Conservation (phyloP, 345 rosid species). For the Rubroshorea leprosula region DNA sequence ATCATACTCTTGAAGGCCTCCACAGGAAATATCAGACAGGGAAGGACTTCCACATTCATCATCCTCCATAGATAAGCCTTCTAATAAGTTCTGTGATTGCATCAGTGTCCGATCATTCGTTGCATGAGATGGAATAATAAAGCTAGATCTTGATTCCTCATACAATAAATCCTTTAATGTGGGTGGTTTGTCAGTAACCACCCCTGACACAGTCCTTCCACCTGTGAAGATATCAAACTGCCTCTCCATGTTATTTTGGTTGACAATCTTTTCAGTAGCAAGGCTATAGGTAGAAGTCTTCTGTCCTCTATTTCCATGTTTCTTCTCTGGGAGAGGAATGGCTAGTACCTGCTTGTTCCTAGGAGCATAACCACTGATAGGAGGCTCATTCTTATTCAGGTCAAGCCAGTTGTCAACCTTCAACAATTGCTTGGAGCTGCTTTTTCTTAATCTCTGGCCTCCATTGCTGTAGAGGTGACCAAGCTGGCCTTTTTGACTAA, state of each 20-base stretch:
- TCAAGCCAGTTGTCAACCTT: constrained; percentile 46
- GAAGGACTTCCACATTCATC: constrained; percentile 14
- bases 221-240: constrained; percentile 10
- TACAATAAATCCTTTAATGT: constrained; percentile 41
- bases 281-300: constrained; percentile 11
- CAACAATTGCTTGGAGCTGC: constrained; percentile 22
- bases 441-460: constrained; percentile 10
- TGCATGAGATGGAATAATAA: constrained; percentile 18
- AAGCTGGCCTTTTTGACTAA: constrained; percentile 13
- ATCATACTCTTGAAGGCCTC: too few species aligned
- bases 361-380: constrained; percentile 17
- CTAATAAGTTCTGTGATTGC: constrained; percentile 16
- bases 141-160: constrained; percentile 23
- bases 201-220: constrained; percentile 22
- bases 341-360: constrained; percentile 32
- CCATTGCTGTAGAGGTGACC: constrained; percentile 16
- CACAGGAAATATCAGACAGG: constrained; percentile 20
- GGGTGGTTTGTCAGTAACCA: constrained; percentile 23
- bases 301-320: constrained; percentile 14
- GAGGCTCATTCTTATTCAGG: constrained; percentile 26
- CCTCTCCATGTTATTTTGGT: constrained; percentile 14
- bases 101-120: constrained; percentile 24
- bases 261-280: constrained; percentile 14
- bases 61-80: constrained; percentile 10
- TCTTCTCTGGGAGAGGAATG: constrained; percentile 29